Evolutionary conservation across 176 grass and related monocot genomes (phyloP), one percentile per base, ranked within the genome.

Genomic region (Aegilops sharonensis): DNA sequence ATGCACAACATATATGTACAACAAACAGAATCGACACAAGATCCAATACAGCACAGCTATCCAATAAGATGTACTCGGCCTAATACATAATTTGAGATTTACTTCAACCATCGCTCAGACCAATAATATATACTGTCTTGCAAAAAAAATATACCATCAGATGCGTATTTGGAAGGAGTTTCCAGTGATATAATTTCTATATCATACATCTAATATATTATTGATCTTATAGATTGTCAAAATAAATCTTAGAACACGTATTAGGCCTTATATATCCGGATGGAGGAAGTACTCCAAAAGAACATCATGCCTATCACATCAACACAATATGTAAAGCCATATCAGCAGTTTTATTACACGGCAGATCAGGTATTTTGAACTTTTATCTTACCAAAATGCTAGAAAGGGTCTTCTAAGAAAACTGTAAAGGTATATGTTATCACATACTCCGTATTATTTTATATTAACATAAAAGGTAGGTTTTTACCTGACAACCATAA

Each of bases 321-420:
- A 74, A 37, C 54, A 61, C 59, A 61, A 68, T 18, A 84, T 63
- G 54, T 63, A 11, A 84, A 61, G 34, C 80, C 57, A 15, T 82
- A 79, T 43, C 5, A 68, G 45, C 20, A 11, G 4, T 74, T 62
- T 31, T 75, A 29, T 45, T 62, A 61, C 9, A 83, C 5, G 10
- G 27, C 13, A 40, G 23, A 61, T 72, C 70, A 64, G 37, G 36
- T 47, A 77, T 9, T 82, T 82, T 74, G 27, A 85, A 77, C 34
- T 23, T 84, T 17, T 12, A 13, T 34, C 70, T 64, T 65, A 34
- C 15, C 10, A 23, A 65, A 68, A 34, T 77, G 37, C 4, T 85
- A 42, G 20, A 68, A 75, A 85, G 20, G n/a, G 25, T 77, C 23
- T 59, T 45, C 29, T 36, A 27, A 4, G 9, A 2, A 17, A 3